Conservation (phyloP, 1,284 basidiomycete species). For the Papiliotrema nemorosa region DNA sequence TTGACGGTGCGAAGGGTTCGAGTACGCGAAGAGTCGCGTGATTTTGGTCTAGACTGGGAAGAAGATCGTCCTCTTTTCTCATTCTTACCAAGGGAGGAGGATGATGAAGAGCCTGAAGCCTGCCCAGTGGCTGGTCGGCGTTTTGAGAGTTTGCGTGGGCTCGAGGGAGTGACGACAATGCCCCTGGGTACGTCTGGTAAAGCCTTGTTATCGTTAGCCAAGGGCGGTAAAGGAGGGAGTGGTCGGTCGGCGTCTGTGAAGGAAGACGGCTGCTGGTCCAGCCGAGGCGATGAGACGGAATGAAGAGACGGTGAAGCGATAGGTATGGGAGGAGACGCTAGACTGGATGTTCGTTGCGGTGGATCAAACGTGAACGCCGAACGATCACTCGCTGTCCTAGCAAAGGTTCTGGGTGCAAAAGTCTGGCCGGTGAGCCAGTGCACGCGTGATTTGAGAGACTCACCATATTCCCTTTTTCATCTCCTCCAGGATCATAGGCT, state of each 20-base stretch:
- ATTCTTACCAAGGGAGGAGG: neutral
- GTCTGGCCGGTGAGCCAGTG: constrained; percentile 5
- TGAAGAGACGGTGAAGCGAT: neutral
- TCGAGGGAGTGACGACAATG: constrained; percentile 43
- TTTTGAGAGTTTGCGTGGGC: constrained; percentile 23
- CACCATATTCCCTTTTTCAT: neutral
- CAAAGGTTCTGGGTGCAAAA: constrained; percentile 23
- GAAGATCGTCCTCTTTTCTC: constrained; percentile 11
- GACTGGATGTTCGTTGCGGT: neutral
- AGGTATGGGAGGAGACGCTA: neutral
- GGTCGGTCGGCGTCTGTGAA: constrained; percentile 20
- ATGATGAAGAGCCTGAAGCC: neutral
- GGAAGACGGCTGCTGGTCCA: no score
- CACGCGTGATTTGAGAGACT: neutral
- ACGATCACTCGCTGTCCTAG: constrained; percentile 21
- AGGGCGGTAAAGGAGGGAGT: constrained; percentile 32
- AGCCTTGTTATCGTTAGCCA: constrained; percentile 4
- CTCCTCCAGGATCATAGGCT: constrained; percentile 7
- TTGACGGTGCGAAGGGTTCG: constrained; percentile 11
- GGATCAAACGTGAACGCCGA: constrained; percentile 2
- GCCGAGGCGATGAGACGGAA: neutral
- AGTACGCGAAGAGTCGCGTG: neutral
- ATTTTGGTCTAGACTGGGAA: neutral
- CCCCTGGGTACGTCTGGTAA: constrained; percentile 10
- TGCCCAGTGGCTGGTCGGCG: neutral